Evolutionary conservation across 2,329 filamentous ascomycete genomes (phyloP).

Genomic region (Colletotrichum shisoi): DNA sequence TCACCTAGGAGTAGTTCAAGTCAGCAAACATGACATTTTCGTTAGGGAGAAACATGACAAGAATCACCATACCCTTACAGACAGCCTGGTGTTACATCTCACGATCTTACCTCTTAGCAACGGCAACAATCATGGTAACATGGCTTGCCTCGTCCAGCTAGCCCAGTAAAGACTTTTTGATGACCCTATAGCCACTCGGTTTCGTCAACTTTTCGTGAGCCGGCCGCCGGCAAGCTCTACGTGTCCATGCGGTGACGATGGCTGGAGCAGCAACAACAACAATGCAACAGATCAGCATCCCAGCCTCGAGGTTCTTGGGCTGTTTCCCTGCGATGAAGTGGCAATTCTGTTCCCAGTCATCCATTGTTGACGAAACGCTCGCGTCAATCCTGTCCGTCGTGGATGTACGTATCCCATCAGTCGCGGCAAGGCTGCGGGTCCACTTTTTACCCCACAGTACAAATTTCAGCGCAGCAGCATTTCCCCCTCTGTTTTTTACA

Average conservation of each 20-base stretch:
- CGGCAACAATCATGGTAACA: not conserved
- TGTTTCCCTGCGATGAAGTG: not conserved
- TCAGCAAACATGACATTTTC: too few relatives aligned
- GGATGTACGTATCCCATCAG: not conserved
- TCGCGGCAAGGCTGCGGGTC: too few relatives aligned
- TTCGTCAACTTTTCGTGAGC: not conserved
- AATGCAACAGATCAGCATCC: slow-evolving; percentile 15
- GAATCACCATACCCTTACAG: too few relatives aligned
- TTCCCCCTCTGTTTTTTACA: too few relatives aligned
- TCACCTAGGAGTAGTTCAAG: not conserved
- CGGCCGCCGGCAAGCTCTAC: not conserved
- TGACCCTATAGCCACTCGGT: not conserved
- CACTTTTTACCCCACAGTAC: too few relatives aligned
- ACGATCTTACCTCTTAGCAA: not conserved
- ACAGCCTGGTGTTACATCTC: not conserved
- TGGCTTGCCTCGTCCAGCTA: slow-evolving; percentile 5
- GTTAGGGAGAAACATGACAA: too few relatives aligned
- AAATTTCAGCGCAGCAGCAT: too few relatives aligned
- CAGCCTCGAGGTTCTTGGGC: slow-evolving; percentile 1
- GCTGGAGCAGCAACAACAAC: slow-evolving; percentile 26
- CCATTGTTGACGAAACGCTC: slow-evolving; percentile 19
- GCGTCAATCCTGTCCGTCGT: not conserved
- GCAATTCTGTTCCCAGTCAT: slow-evolving; percentile 8
- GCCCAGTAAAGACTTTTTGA: not conserved
- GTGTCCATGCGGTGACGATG: slow-evolving; percentile 9